Base-by-base conservation (phyloP, 306 rosid genomes). In the Quercus ilex region DNA sequence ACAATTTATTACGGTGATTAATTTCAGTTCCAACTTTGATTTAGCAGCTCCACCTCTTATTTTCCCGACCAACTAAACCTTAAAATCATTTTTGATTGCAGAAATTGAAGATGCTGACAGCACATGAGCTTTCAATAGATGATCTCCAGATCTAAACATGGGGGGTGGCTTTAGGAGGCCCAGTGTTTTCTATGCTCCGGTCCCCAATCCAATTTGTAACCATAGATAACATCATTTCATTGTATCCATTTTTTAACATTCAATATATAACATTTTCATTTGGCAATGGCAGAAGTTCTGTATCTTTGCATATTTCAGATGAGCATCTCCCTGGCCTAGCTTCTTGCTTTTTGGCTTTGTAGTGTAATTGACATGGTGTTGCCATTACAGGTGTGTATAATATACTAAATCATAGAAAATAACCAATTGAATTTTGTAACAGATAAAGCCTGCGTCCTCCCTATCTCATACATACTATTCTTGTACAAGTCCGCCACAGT, bases 51-150 rank as follows among this genome's bases (percentile, higher is more conserved):
- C 53, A 7, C 15, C n/a, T 67, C 3, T 59, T 35, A 18, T 53
- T 6, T 13, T 11, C 18, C n/a, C 15, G 6, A 21, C 28, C 4
- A 69, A 38, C 41, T 14, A 23, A 56, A 5, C 53, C 79, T 53
- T 55, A 25, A 70, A 57, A 64, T 69, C 59, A 5, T 57, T 6
- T 78, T 82, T 21, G 80, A 31, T 43, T 89, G 85, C 94, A 95
- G 99, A 93, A 92, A 87, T 82, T 93, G 80, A 91, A 91, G 89
- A 74, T 86, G 99, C 77, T 91, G 74, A 85, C 89, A 2, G 83
- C 85, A 6, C 70, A 87, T 3, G 99, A 91, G 71, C 88, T 95
- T 43, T 85, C 98, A 13, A 76, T 95, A 78, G 99, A 95, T 75
- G 98, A 95, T 85, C 88, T 95, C 73, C 89, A 90, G 83, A 92